Evolutionary conservation across 2,329 filamentous ascomycete genomes (phyloP).

Genomic region (Achaetomium macrosporum): DNA sequence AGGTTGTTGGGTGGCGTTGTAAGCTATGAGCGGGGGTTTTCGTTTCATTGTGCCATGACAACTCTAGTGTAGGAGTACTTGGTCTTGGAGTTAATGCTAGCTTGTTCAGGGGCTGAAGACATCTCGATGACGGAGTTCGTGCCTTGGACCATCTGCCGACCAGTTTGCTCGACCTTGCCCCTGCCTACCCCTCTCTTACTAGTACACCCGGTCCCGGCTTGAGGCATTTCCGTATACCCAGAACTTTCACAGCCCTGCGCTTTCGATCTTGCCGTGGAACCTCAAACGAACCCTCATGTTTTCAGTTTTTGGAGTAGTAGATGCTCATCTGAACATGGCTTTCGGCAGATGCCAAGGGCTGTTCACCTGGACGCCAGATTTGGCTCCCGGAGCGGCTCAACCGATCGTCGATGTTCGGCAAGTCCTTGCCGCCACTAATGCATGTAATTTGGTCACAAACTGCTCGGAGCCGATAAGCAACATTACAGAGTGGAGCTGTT

Average conservation of each 20-base stretch:
- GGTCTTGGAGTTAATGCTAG: slow-evolving; percentile 2
- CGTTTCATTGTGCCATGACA: background rate
- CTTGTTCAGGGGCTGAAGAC: background rate
- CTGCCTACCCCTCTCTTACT: too few relatives aligned
- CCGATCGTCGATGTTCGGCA: background rate
- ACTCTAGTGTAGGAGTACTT: background rate
- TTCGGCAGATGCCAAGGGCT: background rate
- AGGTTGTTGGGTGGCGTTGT: background rate
- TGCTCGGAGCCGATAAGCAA: background rate
- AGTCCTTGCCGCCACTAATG: background rate
- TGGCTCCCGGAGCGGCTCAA: background rate
- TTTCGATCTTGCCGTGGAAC: too few relatives aligned
- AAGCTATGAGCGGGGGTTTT: background rate
- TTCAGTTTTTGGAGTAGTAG: background rate
- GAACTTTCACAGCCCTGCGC: too few relatives aligned
- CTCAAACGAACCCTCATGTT: too few relatives aligned
- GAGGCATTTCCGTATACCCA: too few relatives aligned
- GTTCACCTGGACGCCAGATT: background rate
- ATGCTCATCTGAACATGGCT: background rate
- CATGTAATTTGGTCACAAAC: background rate
- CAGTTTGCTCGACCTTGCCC: too few relatives aligned
- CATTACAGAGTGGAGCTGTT: background rate
- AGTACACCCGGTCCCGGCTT: too few relatives aligned
- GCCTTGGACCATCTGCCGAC: too few relatives aligned
- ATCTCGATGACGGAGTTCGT: too few relatives aligned